These are phyloP conservation scores for Melaleuca quinquenervia DNA, from an alignment of 345 rosid genomes.

Conservation along the genomic window DNA sequence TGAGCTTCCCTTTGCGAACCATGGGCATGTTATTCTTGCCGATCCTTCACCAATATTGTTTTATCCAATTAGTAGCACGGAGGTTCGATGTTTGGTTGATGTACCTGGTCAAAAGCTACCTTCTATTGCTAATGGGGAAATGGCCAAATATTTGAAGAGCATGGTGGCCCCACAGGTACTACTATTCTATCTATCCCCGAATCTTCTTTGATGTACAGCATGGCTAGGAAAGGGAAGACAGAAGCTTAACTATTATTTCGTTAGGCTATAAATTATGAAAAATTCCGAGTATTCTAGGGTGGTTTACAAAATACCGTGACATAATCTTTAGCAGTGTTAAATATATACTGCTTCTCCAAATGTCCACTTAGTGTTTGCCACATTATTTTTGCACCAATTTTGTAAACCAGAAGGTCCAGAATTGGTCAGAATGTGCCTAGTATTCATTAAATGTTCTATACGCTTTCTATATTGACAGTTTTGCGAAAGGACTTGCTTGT, in stretches of 20 bases:
- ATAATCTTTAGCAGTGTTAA: neutral
- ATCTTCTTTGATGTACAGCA: neutral
- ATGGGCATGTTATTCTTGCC: slow-evolving; percentile 11
- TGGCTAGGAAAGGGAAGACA: neutral
- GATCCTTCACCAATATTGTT: slow-evolving; percentile 13
- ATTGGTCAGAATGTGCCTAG: neutral
- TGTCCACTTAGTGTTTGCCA: neutral
- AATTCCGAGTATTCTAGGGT: neutral
- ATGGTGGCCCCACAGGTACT: slow-evolving; percentile 11
- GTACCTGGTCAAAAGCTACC: slow-evolving; percentile 13
- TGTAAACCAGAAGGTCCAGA: neutral
- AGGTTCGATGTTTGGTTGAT: slow-evolving; percentile 13
- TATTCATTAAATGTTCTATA: neutral
- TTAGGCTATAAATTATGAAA: neutral
- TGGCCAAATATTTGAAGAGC: slow-evolving; percentile 8
- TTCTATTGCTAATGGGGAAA: slow-evolving; percentile 10
- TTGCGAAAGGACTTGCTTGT: neutral
- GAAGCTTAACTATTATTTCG: neutral
- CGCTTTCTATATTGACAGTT: neutral
- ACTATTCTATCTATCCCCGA: neutral
- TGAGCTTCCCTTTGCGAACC: slow-evolving; percentile 11
- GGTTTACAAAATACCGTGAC: neutral
- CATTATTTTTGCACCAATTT: neutral
- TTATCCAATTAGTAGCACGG: slow-evolving; percentile 12
- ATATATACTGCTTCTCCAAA: neutral